These are phyloP conservation scores for Tolypocladium sp. DNA, from an alignment of 2,329 filamentous ascomycete genomes.

Conservation along the genomic window DNA sequence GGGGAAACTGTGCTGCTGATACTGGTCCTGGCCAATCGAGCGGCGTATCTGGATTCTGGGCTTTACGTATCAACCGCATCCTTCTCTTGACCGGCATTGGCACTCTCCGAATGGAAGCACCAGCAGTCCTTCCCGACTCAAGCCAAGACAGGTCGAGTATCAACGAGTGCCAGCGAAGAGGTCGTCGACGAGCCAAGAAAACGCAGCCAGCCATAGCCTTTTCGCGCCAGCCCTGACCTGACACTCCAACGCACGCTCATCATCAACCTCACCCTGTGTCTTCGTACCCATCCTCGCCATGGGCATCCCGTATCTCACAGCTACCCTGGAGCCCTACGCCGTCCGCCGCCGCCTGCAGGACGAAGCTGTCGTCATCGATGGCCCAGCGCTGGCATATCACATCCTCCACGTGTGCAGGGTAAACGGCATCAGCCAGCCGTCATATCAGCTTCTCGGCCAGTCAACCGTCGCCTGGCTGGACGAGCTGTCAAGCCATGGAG, in stretches of 20 bases:
- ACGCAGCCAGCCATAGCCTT: neutral
- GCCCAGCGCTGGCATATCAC: slow-evolving; percentile 69
- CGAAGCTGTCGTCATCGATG: slow-evolving; percentile 55
- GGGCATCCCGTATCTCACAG: slow-evolving; percentile 51
- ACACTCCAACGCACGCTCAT: neutral
- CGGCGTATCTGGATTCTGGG: no score
- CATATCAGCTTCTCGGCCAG: slow-evolving; percentile 53
- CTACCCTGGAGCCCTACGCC: slow-evolving; percentile 44
- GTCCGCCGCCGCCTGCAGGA: slow-evolving; percentile 29
- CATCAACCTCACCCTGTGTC: neutral
- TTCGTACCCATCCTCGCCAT: slow-evolving; percentile 23
- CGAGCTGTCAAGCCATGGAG: slow-evolving; percentile 41
- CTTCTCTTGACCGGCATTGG: neutral
- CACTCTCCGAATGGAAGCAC: neutral
- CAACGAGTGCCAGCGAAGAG: neutral
- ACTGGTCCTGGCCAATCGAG: no score
- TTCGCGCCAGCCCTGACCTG: neutral
- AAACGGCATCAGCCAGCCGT: slow-evolving; percentile 45
- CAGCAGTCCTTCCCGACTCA: neutral
- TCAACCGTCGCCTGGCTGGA: slow-evolving; percentile 55
- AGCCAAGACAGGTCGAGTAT: neutral
- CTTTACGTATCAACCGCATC: no score
- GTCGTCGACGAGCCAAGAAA: neutral
- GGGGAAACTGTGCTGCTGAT: neutral
- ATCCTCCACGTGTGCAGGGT: slow-evolving; percentile 49